Conservation (phyloP, 108 stramenopile species). For the Cyclotella baltica region DNA sequence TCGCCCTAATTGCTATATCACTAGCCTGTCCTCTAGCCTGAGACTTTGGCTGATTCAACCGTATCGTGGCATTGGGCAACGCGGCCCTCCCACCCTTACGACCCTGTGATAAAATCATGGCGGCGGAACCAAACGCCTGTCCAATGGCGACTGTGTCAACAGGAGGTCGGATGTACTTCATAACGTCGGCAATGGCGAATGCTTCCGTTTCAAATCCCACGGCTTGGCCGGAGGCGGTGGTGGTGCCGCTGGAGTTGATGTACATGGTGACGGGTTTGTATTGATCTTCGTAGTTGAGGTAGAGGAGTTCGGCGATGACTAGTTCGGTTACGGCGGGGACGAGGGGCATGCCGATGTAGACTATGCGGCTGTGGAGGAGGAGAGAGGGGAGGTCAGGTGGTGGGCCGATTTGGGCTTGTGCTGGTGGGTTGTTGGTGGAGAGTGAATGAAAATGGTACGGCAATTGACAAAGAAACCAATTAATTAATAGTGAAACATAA, state of each 20-base stretch:
- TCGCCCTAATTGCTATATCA: constrained; percentile 97
- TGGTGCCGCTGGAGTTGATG: constrained; percentile 96
- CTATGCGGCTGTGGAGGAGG: constrained; percentile 97
- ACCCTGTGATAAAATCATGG: constrained; percentile 95
- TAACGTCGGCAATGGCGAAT: constrained; percentile 98
- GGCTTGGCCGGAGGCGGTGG: constrained; percentile 87
- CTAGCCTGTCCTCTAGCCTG: constrained; percentile 95
- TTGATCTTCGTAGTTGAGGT: constrained; percentile 93
- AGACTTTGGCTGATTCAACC: constrained; percentile 94
- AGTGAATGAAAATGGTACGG: too few species aligned
- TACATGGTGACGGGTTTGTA: constrained; percentile 96
- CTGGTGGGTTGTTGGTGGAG: background rate
- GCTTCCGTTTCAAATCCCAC: constrained; percentile 98
- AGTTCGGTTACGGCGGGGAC: constrained; percentile 97
- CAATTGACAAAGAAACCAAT: too few species aligned
- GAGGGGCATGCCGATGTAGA: constrained; percentile 98
- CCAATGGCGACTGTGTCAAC: constrained; percentile 97
- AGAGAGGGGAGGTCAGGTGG: constrained; percentile 99
- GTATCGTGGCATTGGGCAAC: constrained; percentile 96
- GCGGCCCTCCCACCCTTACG: constrained; percentile 91
- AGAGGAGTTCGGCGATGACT: constrained; percentile 95
- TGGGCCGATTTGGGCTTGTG: constrained; percentile 84
- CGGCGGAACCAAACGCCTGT: constrained; percentile 96
- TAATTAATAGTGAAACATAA: too few species aligned
- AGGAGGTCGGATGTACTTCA: constrained; percentile 97